Evolutionary conservation across 192 early-diverging fungal species (phyloP), one percentile per base, ranked within the genome.

Genomic region (Coemansia sp.): DNA sequence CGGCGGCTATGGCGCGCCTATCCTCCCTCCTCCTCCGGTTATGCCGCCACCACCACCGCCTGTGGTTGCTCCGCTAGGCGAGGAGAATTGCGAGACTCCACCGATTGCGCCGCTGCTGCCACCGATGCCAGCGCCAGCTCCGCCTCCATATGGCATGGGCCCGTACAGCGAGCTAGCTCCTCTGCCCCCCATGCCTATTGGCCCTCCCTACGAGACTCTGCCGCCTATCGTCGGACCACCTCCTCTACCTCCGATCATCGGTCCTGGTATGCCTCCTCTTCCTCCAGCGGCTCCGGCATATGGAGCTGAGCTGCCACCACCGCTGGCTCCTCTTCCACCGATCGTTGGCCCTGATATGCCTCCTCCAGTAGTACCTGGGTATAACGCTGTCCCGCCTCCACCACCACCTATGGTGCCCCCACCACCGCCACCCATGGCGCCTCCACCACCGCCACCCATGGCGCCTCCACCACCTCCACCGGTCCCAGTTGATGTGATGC

Each of bases 81-180:
- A 61, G 38, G 67, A 70, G 37, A 66, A 79, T 37, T 79, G 71
- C 56, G 76, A 73, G 58, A 67, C 56, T 15, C 63, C 41, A 10
- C 64, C 47, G 37, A 64, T 65, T 29, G 55, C 63, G 3, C 69
- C 62, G 3, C 69, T 53, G 2, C 59, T 29, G 3, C 62, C 62
- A 13, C 69, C 69, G 18, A 58, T 64, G 38, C 70, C 70, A 29
- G 27, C 58, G 38, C 55, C 47, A 13, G 62, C 20, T 10, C 29
- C 62, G 12, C 24, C 62, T 7, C 66, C 22, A 32, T 34, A 60
- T 24, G 66, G 58, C 45, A 59, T 61, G 66, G 66, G 56, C 20
- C 66, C 66, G 2, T 68, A 68, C 44, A 68, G n/a, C 34, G 58
- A 68, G 58, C n/a, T 30, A 45, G 24, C 35, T n/a, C 67, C 67